Base-by-base conservation (phyloP, 257 asterid genomes). In the Knoxia roxburghii region DNA sequence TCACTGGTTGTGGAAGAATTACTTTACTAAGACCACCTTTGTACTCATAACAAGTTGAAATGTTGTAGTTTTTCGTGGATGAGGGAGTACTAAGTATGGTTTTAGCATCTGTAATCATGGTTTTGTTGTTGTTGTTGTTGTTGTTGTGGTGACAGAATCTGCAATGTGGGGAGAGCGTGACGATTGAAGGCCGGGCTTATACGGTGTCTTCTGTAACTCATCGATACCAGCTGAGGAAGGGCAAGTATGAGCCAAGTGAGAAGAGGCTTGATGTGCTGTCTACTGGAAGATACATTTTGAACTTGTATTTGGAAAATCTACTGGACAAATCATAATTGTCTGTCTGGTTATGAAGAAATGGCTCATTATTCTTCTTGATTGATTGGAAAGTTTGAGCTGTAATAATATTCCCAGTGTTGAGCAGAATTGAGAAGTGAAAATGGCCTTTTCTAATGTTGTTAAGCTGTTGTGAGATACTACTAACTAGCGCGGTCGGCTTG, bases 141-240 rank as follows among this genome's bases (percentile, higher is more conserved):
- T 53, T 18, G 5, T 15, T 57, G 52, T 18, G 45, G 10, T 75
- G 75, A 46, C 91, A 91, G 96, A 89, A 86, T 77, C 71, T 92
- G 85, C 96, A 92, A 72, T 87, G 93, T 50, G 96, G 97, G 58
- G 98, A 87, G 79, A 82, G 89, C 54, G 95, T 92, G 72, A 87
- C 91, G 4, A 89, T 87, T 67, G 97, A 89, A 80, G 97, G 95
- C 49, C 81, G 83, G 70, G 75, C 91, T n/a, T 93, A 90, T 67
- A 90, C 83, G 13, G 81, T 93, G 59, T 93, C 98, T 50, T 78
- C 95, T 43, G 97, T 92, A 70, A 89, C 97, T 55, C 91, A 89
- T 74, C 90, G 96, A 52, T 93, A 89, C 78, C 91, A 92, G 84
- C 96, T 93, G 65, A 81, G 98, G 23, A 93, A 82, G 84, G 98